Evolutionary conservation across 495 filamentous ascomycete genomes (phyloP), one percentile per base, ranked within the genome.

Genomic region (Patellaria atrata): DNA sequence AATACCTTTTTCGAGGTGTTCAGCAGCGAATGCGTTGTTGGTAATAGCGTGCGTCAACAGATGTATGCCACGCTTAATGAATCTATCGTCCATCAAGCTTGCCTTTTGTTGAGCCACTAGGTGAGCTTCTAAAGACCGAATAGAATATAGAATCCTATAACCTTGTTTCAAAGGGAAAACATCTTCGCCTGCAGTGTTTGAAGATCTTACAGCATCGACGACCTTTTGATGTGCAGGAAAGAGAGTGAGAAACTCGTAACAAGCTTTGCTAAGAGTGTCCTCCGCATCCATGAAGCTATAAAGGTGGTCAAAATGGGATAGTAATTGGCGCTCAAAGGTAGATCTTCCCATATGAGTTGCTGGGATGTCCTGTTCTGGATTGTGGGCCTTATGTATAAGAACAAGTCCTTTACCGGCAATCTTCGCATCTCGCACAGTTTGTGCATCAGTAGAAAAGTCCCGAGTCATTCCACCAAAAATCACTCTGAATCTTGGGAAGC

Each of bases 231-330:
- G 41, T 5, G 42, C 42, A 4, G 37, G 33, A 20, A 58, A 40
- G 2, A 14, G 22, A n/a, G n/a, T 24, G 24, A 58, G 35, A 15
- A 58, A 48, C 13, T 40, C 38, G 18, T 40, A 52, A 3, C 46
- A 38, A 19, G 23, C 32, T 33, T 31, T 30, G 31, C 43, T 47
- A 16, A 44, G 37, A 19, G 32, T 5, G 33, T 52, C 80, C 26
- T 81, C 68, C 52, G 89, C 71, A 33, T 71, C 70, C 23, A 97
- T 67, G 45, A 87, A 75, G 12, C 72, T 68, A 63, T 87, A 93
- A 6, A 97, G 57, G 36, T 86, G 74, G 35, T 83, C 71, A 51
- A 94, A 92, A 55, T 92, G 82, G 37, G 76, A 71, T 36, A 92
- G 56, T 14, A 96, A 26, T 13, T 48, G 41, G 14, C 43, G 16